Conservation (phyloP, 331 rosid species). For the Malus hybrid region DNA sequence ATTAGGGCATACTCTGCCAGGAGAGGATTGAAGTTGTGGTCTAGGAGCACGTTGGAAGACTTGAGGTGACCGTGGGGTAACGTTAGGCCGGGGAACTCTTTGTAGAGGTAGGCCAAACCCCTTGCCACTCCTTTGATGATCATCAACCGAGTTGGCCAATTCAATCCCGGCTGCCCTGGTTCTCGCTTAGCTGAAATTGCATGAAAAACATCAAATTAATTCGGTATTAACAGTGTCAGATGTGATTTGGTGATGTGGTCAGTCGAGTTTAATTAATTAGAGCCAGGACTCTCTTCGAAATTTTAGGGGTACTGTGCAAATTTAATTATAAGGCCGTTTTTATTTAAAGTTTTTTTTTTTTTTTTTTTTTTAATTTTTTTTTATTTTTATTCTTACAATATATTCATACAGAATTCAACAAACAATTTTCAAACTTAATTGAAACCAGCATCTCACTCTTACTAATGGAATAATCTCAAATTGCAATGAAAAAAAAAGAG, state of each 20-base stretch:
- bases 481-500: no score
- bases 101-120: conserved; percentile 48
- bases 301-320: rapidly evolving
- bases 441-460: no score
- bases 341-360: no score
- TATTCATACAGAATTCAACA: no score
- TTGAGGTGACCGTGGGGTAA: conserved; percentile 74
- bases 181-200: conserved; percentile 29
- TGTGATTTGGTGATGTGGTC: neutral
- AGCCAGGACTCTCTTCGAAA: rapidly evolving
- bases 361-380: no score
- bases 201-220: neutral
- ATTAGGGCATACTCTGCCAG: conserved; percentile 50
- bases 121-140: conserved; percentile 66
- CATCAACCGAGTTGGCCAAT: conserved; percentile 53
- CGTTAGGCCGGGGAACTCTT: conserved; percentile 27
- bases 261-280: neutral
- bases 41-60: conserved; percentile 62
- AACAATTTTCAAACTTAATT: no score
- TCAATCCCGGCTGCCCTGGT: conserved; percentile 15
- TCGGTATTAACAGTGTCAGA: neutral
- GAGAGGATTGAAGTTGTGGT: conserved; percentile 32
- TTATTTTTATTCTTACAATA: no score
- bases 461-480: no score
- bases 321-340: no score